phyloP scores from a whole-genome alignment of 768 basidiomycete species.

The Clitopilus passeckerianus region DNA sequence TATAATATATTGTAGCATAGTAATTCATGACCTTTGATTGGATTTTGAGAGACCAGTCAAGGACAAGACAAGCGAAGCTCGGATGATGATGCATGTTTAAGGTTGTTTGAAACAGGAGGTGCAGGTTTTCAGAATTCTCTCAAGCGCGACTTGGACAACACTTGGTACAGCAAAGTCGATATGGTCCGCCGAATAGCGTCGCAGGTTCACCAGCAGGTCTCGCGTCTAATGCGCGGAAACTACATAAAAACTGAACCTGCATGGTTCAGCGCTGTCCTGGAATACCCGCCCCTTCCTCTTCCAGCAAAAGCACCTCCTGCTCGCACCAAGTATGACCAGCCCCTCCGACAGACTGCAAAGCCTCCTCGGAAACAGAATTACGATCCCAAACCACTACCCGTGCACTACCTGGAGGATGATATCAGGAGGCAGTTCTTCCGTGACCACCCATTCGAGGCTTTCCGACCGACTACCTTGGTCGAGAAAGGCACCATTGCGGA shows the following conservation, averaged over 20 bases:
- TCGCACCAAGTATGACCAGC: slow-evolving; percentile 51
- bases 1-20: background rate
- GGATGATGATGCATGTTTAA: background rate
- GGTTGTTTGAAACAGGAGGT: background rate
- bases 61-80: too few relatives aligned
- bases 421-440: slow-evolving; percentile 88
- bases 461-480: slow-evolving; percentile 71
- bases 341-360: slow-evolving; percentile 13
- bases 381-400: slow-evolving; percentile 45
- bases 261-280: slow-evolving; percentile 83
- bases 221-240: slow-evolving; percentile 68
- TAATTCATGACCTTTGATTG: background rate
- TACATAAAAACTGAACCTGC: slow-evolving; percentile 62
- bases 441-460: slow-evolving; percentile 96
- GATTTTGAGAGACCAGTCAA: background rate
- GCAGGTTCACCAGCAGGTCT: slow-evolving; percentile 86
- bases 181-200: slow-evolving; percentile 82
- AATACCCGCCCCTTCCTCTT: slow-evolving; percentile 84
- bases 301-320: slow-evolving; percentile 69
- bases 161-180: slow-evolving; percentile 1
- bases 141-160: background rate
- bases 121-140: background rate
- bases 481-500: slow-evolving; percentile 60
- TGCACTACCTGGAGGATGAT: slow-evolving; percentile 81
- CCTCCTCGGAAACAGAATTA: slow-evolving; percentile 29